These are phyloP conservation scores for Plasmodium relictum DNA, from an alignment of 169 alveolate genomes.

Conservation along the genomic window DNA sequence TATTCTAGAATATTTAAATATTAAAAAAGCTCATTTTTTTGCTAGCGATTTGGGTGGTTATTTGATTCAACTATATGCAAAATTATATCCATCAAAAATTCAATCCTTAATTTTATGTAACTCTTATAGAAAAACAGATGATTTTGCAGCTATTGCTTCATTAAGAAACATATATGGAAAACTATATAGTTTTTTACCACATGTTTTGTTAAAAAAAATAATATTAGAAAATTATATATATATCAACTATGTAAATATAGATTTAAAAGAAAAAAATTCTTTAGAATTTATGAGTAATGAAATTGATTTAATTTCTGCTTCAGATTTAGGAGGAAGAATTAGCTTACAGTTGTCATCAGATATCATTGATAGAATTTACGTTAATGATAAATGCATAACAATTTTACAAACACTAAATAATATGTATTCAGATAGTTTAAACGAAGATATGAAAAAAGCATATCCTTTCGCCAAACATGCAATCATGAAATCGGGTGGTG, in stretches of 20 bases:
- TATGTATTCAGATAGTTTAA: conserved; percentile 57
- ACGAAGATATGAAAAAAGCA: conserved; percentile 73
- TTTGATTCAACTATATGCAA: conserved; percentile 84
- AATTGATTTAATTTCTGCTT: conserved; percentile 82
- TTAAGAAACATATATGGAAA: conserved; percentile 83
- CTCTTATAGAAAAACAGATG: conserved; percentile 85
- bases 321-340: conserved; percentile 84
- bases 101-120: conserved; percentile 81
- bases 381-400: conserved; percentile 67
- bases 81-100: conserved; percentile 80
- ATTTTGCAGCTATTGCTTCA: conserved; percentile 81
- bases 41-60: conserved; percentile 87
- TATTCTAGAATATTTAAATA: conserved; percentile 83
- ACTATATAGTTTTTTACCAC: conserved; percentile 82
- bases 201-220: conserved; percentile 79
- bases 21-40: conserved; percentile 83
- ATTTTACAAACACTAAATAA: conserved; percentile 83
- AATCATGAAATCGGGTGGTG: conserved; percentile 82
- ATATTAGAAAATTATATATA: conserved; percentile 82
- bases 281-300: conserved; percentile 86
- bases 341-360: conserved; percentile 84
- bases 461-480: conserved; percentile 82
- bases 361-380: conserved; percentile 48
- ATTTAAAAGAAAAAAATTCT: conserved; percentile 82
- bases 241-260: conserved; percentile 42